Evolutionary conservation across 179 eudicot species (phyloP).

Genomic region (Actinidia arguta): DNA sequence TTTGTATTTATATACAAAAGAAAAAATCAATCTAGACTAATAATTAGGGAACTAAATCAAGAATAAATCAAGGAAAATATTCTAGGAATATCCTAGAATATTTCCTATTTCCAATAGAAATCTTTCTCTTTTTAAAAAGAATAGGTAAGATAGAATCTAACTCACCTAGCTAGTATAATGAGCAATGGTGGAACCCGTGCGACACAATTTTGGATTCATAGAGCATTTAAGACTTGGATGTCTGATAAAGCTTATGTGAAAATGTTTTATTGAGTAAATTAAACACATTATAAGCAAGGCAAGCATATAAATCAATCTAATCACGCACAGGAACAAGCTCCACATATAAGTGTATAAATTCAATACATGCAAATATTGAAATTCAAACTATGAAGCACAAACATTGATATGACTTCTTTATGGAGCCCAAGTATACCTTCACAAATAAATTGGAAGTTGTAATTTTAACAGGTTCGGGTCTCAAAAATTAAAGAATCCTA

Average conservation of each 20-base stretch:
- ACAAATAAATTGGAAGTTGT: too few relatives aligned
- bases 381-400: not conserved
- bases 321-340: not conserved
- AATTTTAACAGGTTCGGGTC: too few relatives aligned
- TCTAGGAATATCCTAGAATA: too few relatives aligned
- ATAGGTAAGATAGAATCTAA: constrained; percentile 3
- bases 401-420: too few relatives aligned
- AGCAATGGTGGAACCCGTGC: constrained; percentile 85
- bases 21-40: too few relatives aligned
- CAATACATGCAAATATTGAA: not conserved
- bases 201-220: constrained; percentile 90
- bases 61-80: too few relatives aligned
- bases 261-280: constrained; percentile 96
- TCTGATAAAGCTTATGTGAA: constrained; percentile 88
- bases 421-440: too few relatives aligned
- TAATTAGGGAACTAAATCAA: too few relatives aligned
- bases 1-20: too few relatives aligned
- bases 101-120: too few relatives aligned
- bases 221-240: constrained; percentile 81
- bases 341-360: not conserved
- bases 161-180: constrained; percentile 98
- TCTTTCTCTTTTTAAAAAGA: too few relatives aligned
- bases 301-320: not conserved
- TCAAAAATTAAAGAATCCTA: too few relatives aligned
- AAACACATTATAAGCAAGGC: constrained; percentile 79